These are phyloP conservation scores for Phytophthora pinifolia DNA, from an alignment of 352 stramenopile species.

Conservation along the genomic window DNA sequence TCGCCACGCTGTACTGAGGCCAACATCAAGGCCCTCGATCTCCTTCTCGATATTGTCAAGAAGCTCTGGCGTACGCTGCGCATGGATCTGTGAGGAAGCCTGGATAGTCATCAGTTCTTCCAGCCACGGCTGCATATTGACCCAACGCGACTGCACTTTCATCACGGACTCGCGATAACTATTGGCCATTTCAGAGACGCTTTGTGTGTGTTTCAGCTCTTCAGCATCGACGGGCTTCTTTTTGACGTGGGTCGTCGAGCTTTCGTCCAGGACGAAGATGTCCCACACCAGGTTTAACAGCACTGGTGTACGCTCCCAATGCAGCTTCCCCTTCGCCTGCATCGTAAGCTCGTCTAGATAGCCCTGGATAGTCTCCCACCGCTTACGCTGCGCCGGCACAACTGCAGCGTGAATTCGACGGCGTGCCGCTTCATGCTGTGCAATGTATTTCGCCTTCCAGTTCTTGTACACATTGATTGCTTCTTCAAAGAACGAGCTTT, in stretches of 20 bases:
- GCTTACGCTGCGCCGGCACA: constrained; percentile 55
- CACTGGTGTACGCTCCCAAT: constrained; percentile 66
- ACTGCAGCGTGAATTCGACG: constrained; percentile 62
- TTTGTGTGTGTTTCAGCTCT: constrained; percentile 36
- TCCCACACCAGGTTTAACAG: constrained; percentile 73
- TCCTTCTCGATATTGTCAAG: constrained; percentile 43
- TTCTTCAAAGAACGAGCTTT: constrained; percentile 65
- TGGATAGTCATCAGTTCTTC: constrained; percentile 68
- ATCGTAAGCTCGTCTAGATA: constrained; percentile 56
- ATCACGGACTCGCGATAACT: constrained; percentile 54
- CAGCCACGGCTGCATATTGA: constrained; percentile 62
- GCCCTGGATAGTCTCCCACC: constrained; percentile 59
- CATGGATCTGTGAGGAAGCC: constrained; percentile 47
- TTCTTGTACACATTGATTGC: constrained; percentile 63
- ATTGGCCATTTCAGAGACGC: constrained; percentile 35
- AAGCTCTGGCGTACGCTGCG: constrained; percentile 47
- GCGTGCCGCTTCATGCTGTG: constrained; percentile 52
- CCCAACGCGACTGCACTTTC: constrained; percentile 64
- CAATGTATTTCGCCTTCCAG: constrained; percentile 64
- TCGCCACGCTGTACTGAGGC: constrained; percentile 58
- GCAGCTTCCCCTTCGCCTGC: constrained; percentile 49
- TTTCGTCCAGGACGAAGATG: constrained; percentile 54
- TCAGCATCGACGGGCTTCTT: constrained; percentile 15
- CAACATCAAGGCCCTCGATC: constrained; percentile 65
- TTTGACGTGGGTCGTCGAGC: constrained; percentile 11